Percentiles rank a stretch among this genome's conserved stretches.
Evolutionary conservation across 176 grass and related monocot genomes (phyloP).

Genomic region (Cenchrus americanus): DNA sequence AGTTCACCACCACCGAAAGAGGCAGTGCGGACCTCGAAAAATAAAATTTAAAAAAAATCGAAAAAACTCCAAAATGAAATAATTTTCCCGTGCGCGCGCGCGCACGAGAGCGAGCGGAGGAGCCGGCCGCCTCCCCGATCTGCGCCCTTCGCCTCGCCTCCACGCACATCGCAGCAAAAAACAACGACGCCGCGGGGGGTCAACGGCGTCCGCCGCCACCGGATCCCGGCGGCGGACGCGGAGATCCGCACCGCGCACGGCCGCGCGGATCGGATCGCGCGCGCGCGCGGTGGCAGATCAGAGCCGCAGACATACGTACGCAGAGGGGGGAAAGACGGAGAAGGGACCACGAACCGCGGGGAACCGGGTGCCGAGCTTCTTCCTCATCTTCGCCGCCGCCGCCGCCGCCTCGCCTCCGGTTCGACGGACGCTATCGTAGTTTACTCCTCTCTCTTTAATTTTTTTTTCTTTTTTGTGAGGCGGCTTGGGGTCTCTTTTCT

Average conservation of each 20-base stretch:
- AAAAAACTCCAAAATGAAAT: neutral
- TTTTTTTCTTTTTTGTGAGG: neutral
- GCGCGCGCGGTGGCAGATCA: conserved; percentile 4
- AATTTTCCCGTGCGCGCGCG: neutral
- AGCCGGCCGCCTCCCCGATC: neutral
- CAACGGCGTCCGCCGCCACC: conserved; percentile 23
- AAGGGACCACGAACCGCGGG: conserved; percentile 71
- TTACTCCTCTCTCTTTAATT: neutral
- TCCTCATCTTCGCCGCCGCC: conserved; percentile 78
- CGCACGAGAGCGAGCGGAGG: neutral
- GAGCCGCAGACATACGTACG: neutral
- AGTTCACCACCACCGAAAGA: neutral
- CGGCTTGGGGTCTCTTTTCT: conserved; percentile 6
- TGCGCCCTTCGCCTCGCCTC: neutral
- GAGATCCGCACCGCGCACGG: conserved; percentile 27
- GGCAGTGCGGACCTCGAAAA: neutral
- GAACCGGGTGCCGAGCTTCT: conserved; percentile 99
- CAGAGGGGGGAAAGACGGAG: neutral
- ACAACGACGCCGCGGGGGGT: neutral
- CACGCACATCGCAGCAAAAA: neutral
- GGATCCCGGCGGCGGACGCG: conserved; percentile 27
- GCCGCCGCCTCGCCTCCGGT: conserved; percentile 42
- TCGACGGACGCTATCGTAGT: conserved; percentile 29
- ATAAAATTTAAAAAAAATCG: neutral
- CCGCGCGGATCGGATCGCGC: conserved; percentile 44